Evolutionary conservation across 2,329 filamentous ascomycete species (phyloP), one percentile per base, ranked within the genome.

Genomic region (Chaetomiaceae sp.): DNA sequence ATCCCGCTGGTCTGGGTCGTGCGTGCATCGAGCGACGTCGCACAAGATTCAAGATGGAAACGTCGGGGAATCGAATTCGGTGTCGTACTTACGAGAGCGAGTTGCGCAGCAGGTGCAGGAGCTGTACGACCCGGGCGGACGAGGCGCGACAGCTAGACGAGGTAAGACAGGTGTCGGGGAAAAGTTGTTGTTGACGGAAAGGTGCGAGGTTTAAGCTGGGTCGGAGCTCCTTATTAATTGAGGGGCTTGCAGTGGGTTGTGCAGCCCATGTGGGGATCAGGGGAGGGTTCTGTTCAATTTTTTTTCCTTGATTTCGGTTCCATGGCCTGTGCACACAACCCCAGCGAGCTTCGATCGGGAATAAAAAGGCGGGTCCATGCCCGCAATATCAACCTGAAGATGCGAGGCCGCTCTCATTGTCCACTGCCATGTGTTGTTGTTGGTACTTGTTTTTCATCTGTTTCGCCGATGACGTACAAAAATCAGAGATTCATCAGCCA

Each of bases 241-340:
- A 59, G 57, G 57, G 57, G 55, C 56, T 40, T 48, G 51, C 51
- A 47, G 48, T 54, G 52, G 51, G 45, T 52, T 31, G 37, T 57
- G 57, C 46, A 53, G 19, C 37, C 36, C 36, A 31, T 49, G 61
- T 60, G 59, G 59, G 56, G 61, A 50, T 48, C 44, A n/a, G 42
- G n/a, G 43, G 54, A 59, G 60, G 59, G 57, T 56, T 62, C 56
- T 59, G 58, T 53, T 63, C 51, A 47, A 59, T 53, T 61, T 56
- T 58, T 56, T 58, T 56, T 59, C 44, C 42, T 38, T 55, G 53
- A 54, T 61, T 63, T 59, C 25, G 9, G 9, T n/a, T 27, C 39
- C 51, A 23, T 33, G 27, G 34, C 43, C 43, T 45, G 17, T 42
- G 56, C 60, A 59, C 58, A 62, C 56, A 62, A 59, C 38, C 47